A percentile compares a stretch with the other conserved stretches of the same genome.
phyloP scores from a whole-genome alignment of 306 rosid species.

The Rosa persica region DNA sequence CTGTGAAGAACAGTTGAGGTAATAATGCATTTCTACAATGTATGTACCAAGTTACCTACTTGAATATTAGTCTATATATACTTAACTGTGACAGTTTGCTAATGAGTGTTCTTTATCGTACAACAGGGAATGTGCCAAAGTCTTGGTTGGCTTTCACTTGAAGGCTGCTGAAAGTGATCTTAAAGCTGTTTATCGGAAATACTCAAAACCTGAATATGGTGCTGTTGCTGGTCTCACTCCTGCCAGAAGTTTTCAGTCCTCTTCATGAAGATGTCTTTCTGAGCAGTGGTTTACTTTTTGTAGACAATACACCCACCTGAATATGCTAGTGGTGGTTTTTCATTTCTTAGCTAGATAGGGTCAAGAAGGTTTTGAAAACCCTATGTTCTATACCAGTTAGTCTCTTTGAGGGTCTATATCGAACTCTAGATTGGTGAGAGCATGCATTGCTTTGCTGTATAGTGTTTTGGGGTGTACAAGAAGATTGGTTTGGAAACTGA shows the following conservation, averaged over 20 bases:
- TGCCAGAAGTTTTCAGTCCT: background rate
- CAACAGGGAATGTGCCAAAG: slow-evolving; percentile 57
- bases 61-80: background rate
- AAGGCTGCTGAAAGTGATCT: slow-evolving; percentile 48
- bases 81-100: background rate
- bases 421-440: background rate
- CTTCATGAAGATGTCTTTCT: background rate
- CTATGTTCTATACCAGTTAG: background rate
- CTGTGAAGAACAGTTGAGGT: slow-evolving; percentile 67
- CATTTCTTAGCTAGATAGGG: background rate
- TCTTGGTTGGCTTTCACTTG: slow-evolving; percentile 48
- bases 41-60: background rate
- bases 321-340: slow-evolving; percentile 1
- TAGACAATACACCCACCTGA: background rate
- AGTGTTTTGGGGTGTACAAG: background rate
- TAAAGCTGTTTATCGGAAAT: slow-evolving; percentile 57
- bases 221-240: slow-evolving; percentile 44
- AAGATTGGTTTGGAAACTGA: background rate
- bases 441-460: background rate
- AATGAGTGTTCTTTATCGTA: background rate
- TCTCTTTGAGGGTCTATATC: background rate
- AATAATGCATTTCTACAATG: background rate
- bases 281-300: slow-evolving; percentile 10
- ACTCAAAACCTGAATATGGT: slow-evolving; percentile 34
- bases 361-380: background rate